Percentiles rank a stretch among this genome's conserved stretches.
These are phyloP conservation scores for Rutidosis leptorrhynchoides DNA, from an alignment of 129 eudicot species.

Conservation along the genomic window DNA sequence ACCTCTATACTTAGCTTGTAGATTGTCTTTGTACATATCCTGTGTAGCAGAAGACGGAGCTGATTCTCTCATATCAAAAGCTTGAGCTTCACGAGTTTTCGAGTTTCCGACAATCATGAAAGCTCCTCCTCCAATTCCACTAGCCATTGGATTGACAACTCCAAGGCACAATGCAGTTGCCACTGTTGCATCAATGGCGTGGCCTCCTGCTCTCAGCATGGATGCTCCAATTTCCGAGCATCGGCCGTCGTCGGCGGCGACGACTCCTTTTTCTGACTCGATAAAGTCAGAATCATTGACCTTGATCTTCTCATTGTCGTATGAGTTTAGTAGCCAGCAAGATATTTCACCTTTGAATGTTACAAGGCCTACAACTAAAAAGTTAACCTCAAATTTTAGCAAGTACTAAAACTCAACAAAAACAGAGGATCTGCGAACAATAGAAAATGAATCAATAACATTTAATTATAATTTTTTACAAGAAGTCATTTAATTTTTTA, in stretches of 20 bases:
- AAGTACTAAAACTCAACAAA: too few species aligned
- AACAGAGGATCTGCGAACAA: too few species aligned
- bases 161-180: conserved; percentile 75
- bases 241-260: conserved; percentile 87
- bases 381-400: too few species aligned
- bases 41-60: conserved; percentile 80
- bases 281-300: too few species aligned
- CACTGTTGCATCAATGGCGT: conserved; percentile 90
- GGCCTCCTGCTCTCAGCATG: conserved; percentile 60
- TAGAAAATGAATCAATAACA: too few species aligned
- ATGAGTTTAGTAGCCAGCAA: too few species aligned
- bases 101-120: conserved; percentile 70
- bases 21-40: conserved; percentile 73
- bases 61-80: conserved; percentile 85
- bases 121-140: conserved; percentile 89
- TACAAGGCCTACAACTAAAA: too few species aligned
- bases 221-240: conserved; percentile 72
- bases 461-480: too few species aligned
- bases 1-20: conserved; percentile 43
- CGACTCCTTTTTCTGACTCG: conserved; percentile 61
- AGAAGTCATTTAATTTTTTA: too few species aligned
- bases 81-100: conserved; percentile 37
- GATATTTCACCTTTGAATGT: too few species aligned
- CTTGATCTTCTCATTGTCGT: too few species aligned
- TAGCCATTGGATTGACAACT: conserved; percentile 70